Base-by-base conservation (phyloP, 305 asterid species). In the Fraxinus sp. region DNA sequence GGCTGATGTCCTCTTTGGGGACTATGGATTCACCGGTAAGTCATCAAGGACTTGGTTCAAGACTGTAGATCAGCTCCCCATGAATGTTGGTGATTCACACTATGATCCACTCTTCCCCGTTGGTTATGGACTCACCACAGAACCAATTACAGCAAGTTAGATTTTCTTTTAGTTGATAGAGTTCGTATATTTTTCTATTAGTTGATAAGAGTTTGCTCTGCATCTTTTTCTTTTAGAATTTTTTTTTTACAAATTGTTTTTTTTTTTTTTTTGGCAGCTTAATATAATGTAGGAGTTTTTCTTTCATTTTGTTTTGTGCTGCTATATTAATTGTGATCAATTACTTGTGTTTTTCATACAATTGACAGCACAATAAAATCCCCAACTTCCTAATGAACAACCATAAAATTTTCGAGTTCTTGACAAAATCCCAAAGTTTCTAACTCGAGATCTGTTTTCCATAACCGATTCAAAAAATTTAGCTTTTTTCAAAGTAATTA, bases 61-160 rank as follows among this genome's bases (percentile, higher is more conserved):
- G 90, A 82, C 28, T 1, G 90, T 84, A 0, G 90, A 91, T 5
- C 97, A 93, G 39, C 87, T 91, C 1, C 97, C 97, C 0, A 89
- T 92, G 92, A 92, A 91, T 64, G 88, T 87, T 52, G 95, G 93
- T 0, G 94, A 93, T 80, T 16, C 70, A 11, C 80, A 90, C 55
- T 93, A 93, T 78, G 92, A 93, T 89, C 96, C 97, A 57, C 88
- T 93, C 22, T 93, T 83, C 57, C 91, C 97, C 1, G 77, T 88
- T 57, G 95, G 95, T 0, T 91, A 66, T 83, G 95, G 97, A 5
- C 92, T 92, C 76, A 81, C 88, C 7, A 91, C 95, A 0, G 20
- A 81, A 30, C 59, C 81, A 8, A 43, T 75, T 68, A 22, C 24
- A 36, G 79, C 55, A 30, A 74, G 62, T 52, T 70, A 30, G 5